Evolutionary conservation across 2,329 filamentous ascomycete species (phyloP), one percentile per base, ranked within the genome.

Genomic region (Colletotrichum chlorophyti): DNA sequence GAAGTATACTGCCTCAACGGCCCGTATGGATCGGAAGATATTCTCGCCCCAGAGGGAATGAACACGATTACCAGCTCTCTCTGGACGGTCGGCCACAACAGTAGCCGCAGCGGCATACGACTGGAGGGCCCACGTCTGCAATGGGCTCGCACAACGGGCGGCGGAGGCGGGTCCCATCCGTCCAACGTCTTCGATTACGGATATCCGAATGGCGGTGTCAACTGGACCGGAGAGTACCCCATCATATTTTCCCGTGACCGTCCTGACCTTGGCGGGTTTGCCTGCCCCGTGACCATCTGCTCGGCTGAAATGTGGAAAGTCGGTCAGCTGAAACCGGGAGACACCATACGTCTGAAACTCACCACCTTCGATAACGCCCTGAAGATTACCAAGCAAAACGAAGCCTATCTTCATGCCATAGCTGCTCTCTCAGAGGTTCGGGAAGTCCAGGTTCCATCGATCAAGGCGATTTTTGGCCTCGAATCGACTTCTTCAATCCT

Each of bases 81-180:
- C n/a, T 87, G 83, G 82, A 83, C 83, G 45, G 75, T 88, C 2
- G 83, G 80, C 0, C 85, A 88, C 63, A 88, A 88, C 58, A 80
- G 83, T 1, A 83, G 81, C 11, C 75, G 86, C 54, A 83, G 80
- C 35, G 86, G 84, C 0, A 83, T 89, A 23, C 78, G 86, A 6
- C 74, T 89, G 0, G 69, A 85, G 2, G 86, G 86, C 0, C 84
- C 85, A 0, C 77, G 79, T 1, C 83, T 83, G 0, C 77, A 80
- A 61, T 89, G 83, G 81, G 82, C 84, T 12, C 74, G 86, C 6
- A 68, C 77, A 27, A 79, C 84, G 62, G 86, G 86, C 10, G 86
- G 85, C 0, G 85, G 87, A 60, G 86, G 84, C 7, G 86, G 86
- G 10, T 78, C 82, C 1, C 86, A 89, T 67, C 86, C 86, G 0